These are phyloP conservation scores for Microbotryum intermedium DNA, from an alignment of 1,284 basidiomycete species.

Conservation along the genomic window DNA sequence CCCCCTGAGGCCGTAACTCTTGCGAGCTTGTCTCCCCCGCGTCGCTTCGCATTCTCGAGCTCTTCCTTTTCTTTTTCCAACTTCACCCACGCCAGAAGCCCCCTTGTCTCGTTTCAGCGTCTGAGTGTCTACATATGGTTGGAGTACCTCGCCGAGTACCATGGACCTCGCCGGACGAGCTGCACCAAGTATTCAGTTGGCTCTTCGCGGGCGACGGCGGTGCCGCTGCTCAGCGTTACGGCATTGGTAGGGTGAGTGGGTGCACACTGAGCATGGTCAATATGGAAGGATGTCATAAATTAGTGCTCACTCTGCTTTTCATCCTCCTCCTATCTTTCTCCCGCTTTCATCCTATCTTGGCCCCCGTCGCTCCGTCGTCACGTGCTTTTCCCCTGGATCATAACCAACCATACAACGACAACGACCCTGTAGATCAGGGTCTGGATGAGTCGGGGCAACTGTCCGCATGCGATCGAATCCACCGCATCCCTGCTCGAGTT, in stretches of 20 bases:
- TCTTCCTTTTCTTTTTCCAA: too few species aligned
- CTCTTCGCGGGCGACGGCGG: conserved; percentile 64
- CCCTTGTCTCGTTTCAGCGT: too few species aligned
- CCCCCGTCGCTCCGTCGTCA: neutral
- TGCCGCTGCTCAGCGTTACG: conserved; percentile 50
- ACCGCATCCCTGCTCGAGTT: conserved; percentile 29
- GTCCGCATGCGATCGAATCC: conserved; percentile 31
- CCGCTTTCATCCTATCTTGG: neutral
- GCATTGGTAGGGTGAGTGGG: conserved; percentile 49
- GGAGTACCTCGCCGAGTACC: conserved; percentile 62
- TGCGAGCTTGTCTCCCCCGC: too few species aligned
- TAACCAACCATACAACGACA: neutral
- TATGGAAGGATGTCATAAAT: too few species aligned
- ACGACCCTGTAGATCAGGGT: conserved; percentile 20
- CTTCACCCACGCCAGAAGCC: too few species aligned
- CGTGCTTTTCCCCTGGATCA: too few species aligned
- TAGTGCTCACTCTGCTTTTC: too few species aligned
- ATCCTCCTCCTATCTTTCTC: neutral
- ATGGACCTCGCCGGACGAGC: conserved; percentile 64
- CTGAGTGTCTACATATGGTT: too few species aligned
- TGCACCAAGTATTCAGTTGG: conserved; percentile 71
- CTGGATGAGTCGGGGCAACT: conserved; percentile 29
- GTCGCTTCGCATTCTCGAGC: too few species aligned
- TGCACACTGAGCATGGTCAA: too few species aligned
- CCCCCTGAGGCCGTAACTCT: too few species aligned